Percentiles rank a stretch among this genome's conserved stretches.
Conservation (phyloP, 1,284 basidiomycete genomes). For the Malassezia psittaci region DNA sequence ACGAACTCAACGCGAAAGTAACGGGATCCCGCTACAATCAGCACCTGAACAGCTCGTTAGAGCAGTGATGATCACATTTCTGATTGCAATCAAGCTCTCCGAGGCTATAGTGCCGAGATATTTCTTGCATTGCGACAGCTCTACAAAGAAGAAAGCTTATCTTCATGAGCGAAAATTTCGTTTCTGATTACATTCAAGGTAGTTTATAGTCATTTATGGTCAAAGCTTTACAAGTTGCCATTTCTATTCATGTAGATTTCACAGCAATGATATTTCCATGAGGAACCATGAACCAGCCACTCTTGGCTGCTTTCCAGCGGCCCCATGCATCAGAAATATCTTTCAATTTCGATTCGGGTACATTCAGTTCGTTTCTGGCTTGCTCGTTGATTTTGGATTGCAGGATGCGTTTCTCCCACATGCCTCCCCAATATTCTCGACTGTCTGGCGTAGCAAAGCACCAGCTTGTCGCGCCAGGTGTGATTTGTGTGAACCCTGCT, state of each 20-base stretch:
- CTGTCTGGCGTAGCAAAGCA: background rate
- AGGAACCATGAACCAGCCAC: background rate
- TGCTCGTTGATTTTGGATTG: background rate
- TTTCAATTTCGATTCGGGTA: background rate
- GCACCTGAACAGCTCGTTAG: background rate
- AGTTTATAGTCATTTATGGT: background rate
- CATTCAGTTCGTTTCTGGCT: background rate
- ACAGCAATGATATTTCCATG: background rate
- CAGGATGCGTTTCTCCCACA: conserved; percentile 1
- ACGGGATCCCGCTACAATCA: conserved; percentile 4
- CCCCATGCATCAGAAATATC: background rate
- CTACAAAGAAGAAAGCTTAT: too few relatives aligned
- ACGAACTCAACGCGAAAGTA: conserved; percentile 2
- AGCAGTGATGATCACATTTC: background rate
- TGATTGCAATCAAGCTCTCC: too few relatives aligned
- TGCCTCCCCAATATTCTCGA: background rate
- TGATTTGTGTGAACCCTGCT: conserved; percentile 1
- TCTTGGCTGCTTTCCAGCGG: background rate
- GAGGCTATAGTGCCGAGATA: too few relatives aligned
- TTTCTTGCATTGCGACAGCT: too few relatives aligned
- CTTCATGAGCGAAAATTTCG: too few relatives aligned
- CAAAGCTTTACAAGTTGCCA: background rate
- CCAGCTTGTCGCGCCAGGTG: background rate
- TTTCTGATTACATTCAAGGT: too few relatives aligned
- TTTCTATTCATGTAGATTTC: conserved; percentile 14